A percentile compares a stretch with the other conserved stretches of the same genome.
Conservation (phyloP, 345 rosid genomes). For the Rhizophora apiculata region DNA sequence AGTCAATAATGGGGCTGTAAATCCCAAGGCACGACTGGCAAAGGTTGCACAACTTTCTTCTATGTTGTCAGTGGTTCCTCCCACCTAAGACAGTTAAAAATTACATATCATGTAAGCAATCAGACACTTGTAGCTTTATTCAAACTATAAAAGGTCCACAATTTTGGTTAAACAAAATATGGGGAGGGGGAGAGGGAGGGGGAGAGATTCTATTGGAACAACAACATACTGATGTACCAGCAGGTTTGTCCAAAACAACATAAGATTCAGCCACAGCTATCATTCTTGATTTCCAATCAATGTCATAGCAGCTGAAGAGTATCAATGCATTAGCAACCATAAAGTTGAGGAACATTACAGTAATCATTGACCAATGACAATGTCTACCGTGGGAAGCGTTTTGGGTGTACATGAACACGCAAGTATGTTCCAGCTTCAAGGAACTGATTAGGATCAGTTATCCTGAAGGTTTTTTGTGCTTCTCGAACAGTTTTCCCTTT, state of each 20-base stretch:
- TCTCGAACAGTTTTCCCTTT: constrained; percentile 84
- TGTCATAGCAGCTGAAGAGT: constrained; percentile 70
- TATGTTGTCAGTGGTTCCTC: constrained; percentile 87
- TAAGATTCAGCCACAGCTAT: constrained; percentile 64
- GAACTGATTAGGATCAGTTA: constrained; percentile 52
- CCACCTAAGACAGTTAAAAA: constrained; percentile 53
- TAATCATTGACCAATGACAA: neutral
- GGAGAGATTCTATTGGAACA: constrained; percentile 11
- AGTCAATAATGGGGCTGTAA: constrained; percentile 56
- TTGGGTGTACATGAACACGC: constrained; percentile 89
- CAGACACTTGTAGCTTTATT: neutral
- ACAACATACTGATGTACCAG: constrained; percentile 77
- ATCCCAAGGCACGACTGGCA: constrained; percentile 69
- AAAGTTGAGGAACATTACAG: neutral
- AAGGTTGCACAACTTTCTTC: constrained; percentile 95
- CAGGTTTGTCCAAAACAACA: constrained; percentile 93
- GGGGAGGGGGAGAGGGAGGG: neutral
- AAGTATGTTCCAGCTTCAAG: constrained; percentile 82
- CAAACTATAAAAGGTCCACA: neutral
- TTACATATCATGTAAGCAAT: constrained; percentile 1
- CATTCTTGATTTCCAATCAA: constrained; percentile 83
- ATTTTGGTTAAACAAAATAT: too few relatives aligned
- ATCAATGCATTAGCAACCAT: neutral
- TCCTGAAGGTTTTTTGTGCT: constrained; percentile 86
- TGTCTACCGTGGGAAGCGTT: constrained; percentile 79